phyloP scores from a whole-genome alignment of 345 rosid genomes.

The Eucalyptus marginata region DNA sequence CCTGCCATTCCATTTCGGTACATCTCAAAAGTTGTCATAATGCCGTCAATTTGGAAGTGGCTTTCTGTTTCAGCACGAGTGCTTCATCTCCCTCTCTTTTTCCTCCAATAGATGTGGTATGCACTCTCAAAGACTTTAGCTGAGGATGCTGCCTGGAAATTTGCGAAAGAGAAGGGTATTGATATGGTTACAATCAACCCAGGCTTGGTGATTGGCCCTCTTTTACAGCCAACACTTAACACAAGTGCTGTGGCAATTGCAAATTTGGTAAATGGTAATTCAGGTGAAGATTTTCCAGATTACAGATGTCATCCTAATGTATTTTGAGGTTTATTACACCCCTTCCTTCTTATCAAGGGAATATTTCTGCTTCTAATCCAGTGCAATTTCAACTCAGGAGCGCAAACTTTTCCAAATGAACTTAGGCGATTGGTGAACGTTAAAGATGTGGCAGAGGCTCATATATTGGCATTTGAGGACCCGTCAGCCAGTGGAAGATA shows the following conservation, averaged over 20 bases:
- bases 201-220: constrained; percentile 88
- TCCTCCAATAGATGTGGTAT: constrained; percentile 52
- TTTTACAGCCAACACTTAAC: constrained; percentile 85
- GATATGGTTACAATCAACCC: constrained; percentile 72
- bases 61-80: background rate
- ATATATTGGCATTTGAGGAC: constrained; percentile 73
- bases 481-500: constrained; percentile 73
- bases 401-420: constrained; percentile 52
- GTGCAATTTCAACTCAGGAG: constrained; percentile 25
- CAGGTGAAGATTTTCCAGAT: background rate
- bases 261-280: constrained; percentile 62
- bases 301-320: background rate
- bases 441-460: constrained; percentile 84
- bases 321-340: background rate
- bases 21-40: background rate
- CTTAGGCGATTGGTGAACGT: constrained; percentile 73
- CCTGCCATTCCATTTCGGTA: background rate
- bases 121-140: constrained; percentile 83
- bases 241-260: constrained; percentile 76
- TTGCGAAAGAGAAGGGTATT: constrained; percentile 56
- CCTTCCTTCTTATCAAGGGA: background rate
- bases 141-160: constrained; percentile 83
- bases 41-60: background rate
- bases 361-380: background rate
- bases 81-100: background rate